Conservation (phyloP, 2,329 filamentous ascomycete species). For the Rugonectria rugulosa region DNA sequence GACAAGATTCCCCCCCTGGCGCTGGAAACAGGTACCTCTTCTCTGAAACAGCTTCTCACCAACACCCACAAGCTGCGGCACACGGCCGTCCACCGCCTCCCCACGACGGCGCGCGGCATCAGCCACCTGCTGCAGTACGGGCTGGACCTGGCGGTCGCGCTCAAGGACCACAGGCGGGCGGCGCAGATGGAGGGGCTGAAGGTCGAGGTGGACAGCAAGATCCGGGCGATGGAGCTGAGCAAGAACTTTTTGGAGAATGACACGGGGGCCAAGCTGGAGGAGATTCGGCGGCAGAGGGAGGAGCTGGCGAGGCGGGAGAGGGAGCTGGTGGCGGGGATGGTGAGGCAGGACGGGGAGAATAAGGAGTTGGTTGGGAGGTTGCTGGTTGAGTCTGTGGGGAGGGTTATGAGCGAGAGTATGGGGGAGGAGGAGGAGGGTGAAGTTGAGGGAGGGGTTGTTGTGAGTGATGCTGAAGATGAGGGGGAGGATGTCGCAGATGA, state of each 20-base stretch:
- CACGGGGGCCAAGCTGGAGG: neutral
- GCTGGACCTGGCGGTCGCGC: neutral
- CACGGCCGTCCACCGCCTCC: conserved; percentile 3
- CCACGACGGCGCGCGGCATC: conserved; percentile 1
- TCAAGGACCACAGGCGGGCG: neutral
- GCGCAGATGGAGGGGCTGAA: neutral
- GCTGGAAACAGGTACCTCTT: neutral
- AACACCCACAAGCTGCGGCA: conserved; percentile 4
- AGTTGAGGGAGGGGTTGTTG: neutral
- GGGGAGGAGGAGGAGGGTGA: neutral
- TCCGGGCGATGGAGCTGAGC: conserved; percentile 1
- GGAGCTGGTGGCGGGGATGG: conserved; percentile 5
- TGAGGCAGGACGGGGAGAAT: neutral
- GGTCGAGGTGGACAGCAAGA: neutral
- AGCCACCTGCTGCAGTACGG: conserved; percentile 2
- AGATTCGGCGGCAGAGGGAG: conserved; percentile 1
- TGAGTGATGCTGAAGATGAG: neutral
- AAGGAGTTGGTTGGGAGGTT: conserved; percentile 1
- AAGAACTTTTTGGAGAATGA: conserved; percentile 8
- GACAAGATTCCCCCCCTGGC: neutral
- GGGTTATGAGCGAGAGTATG: neutral
- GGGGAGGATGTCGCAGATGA: neutral
- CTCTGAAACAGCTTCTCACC: neutral
- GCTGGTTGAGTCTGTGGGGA: neutral
- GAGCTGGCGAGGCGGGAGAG: conserved; percentile 3